Percentiles rank a stretch among this genome's conserved stretches.
These are phyloP conservation scores for Thuja plicata DNA, from an alignment of 83 land plant species.

Conservation along the genomic window DNA sequence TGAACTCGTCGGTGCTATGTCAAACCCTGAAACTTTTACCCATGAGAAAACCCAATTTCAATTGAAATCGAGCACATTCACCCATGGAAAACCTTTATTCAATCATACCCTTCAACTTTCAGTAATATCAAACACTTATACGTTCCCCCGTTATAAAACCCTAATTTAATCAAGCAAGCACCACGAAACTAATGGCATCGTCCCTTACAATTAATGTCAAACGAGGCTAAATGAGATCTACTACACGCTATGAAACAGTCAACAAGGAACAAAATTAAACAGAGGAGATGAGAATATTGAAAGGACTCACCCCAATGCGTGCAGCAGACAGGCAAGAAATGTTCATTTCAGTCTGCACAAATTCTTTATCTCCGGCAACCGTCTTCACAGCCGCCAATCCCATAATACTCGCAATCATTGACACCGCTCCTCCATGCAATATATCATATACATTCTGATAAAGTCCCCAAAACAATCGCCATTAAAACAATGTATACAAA, in stretches of 20 bases:
- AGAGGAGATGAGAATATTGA: background rate
- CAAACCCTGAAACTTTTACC: background rate
- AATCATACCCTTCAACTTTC: background rate
- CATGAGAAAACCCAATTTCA: background rate
- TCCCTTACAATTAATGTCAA: too few relatives aligned
- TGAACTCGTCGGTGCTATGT: background rate
- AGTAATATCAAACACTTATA: background rate
- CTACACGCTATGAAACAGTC: background rate
- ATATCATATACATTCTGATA: constrained; percentile 30
- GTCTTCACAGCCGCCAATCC: constrained; percentile 43
- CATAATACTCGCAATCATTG: constrained; percentile 31
- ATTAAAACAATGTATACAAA: too few relatives aligned
- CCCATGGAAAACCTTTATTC: too few relatives aligned
- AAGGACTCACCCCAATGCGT: constrained; percentile 27
- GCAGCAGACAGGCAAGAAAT: constrained; percentile 41
- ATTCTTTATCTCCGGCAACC: constrained; percentile 29
- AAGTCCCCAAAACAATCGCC: background rate
- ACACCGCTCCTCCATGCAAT: constrained; percentile 47
- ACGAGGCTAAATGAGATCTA: too few relatives aligned
- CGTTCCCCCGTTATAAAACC: too few relatives aligned
- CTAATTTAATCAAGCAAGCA: too few relatives aligned
- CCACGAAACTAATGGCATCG: too few relatives aligned
- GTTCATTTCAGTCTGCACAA: constrained; percentile 42
- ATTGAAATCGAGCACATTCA: too few relatives aligned
- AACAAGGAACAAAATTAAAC: background rate